Evolutionary conservation across 768 basidiomycete genomes (phyloP), one percentile per base, ranked within the genome.

Genomic region (Agrocybe chaxingu): DNA sequence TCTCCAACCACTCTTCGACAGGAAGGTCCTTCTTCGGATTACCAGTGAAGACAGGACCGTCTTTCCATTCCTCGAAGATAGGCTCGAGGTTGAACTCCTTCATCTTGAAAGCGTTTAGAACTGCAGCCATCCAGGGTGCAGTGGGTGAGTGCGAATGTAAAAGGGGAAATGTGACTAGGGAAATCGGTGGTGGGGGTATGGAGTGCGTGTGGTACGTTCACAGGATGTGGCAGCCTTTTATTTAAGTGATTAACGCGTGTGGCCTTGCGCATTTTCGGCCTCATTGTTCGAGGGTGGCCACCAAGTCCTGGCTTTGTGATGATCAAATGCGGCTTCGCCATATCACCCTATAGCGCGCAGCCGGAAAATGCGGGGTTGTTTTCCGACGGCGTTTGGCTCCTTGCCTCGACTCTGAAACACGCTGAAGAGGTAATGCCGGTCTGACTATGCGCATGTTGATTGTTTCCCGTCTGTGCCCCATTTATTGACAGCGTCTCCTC

Each of bases 101-200:
- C 63, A 88, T 74, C 69, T 86, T 89, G 79, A 91, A 90, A 48
- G 84, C 85, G 61, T 82, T 81, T 31, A 89, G 78, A 75, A 89
- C 80, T 30, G 30, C 48, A 36, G 33, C 34, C 6, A 40, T 29
- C 6, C 2, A 36, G 37, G 9, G 39, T 40, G 24, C 8, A 31
- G 42, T n/a, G 12, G 3, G 33, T 16, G 34, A 36, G 45, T 11
- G 31, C 12, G 45, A 30, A 11, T 13, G 11, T 42, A 19, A 42
- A n/a, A 16, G 37, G 12, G 9, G 12, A 10, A 38, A 38, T 16
- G 12, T n/a, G 12, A 16, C 12, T 16, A 38, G 5, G 33, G 33
- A 24, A 19, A 9, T 24, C 31, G 44, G 31, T 33, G 37, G 29
- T 13, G 41, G 13, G 13, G 37, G 40, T 37, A 31, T 31, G 19